These are phyloP conservation scores for Irpex rosettiformis DNA, from an alignment of 1,284 basidiomycete genomes.

Conservation along the genomic window DNA sequence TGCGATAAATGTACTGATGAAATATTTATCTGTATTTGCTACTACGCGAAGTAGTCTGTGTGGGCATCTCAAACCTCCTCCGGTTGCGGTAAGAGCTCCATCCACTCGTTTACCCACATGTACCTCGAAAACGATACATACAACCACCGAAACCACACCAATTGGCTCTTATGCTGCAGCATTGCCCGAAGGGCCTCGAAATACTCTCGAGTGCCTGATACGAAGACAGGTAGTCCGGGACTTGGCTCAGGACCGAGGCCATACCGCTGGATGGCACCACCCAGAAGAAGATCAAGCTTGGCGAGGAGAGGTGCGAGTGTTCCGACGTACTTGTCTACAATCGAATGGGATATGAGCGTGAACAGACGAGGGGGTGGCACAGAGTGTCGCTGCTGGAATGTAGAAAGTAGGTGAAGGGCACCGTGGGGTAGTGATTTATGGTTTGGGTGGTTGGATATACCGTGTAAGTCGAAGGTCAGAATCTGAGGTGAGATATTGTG, in stretches of 20 bases:
- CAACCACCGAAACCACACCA: conserved; percentile 89
- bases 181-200: conserved; percentile 64
- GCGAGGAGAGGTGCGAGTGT: conserved; percentile 43
- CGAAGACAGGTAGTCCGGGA: conserved; percentile 37
- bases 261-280: conserved; percentile 16
- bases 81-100: conserved; percentile 23
- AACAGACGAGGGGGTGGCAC: conserved; percentile 42
- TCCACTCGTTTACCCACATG: conserved; percentile 90
- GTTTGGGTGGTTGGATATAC: conserved; percentile 89
- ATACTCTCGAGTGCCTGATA: conserved; percentile 59
- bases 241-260: conserved; percentile 7
- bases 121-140: conserved; percentile 84
- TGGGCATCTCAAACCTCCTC: background rate
- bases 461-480: conserved; percentile 84
- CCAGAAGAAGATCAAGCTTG: conserved; percentile 38
- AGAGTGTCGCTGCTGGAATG: conserved; percentile 23
- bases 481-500: conserved; percentile 47
- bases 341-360: conserved; percentile 54
- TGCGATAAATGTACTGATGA: background rate
- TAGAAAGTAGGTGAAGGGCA: conserved; percentile 38
- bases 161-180: conserved; percentile 71
- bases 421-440: conserved; percentile 76
- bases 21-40: background rate
- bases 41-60: background rate
- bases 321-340: conserved; percentile 61